Base-by-base conservation (phyloP, 2,329 filamentous ascomycete species). In the Sarocladium strictum region DNA sequence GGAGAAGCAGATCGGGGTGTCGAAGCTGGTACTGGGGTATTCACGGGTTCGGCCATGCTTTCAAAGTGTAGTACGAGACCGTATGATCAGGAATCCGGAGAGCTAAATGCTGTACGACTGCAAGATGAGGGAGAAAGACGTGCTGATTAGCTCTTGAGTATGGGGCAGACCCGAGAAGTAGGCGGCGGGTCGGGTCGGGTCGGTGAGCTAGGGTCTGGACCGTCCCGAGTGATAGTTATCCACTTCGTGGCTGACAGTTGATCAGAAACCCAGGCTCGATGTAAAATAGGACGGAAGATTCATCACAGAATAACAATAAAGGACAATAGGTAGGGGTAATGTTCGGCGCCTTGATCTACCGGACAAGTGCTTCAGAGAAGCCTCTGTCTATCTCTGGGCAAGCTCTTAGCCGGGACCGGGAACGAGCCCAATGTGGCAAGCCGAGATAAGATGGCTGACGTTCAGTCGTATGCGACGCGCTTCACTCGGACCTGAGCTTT, bases 41-140 rank as follows among this genome's bases (percentile, higher is more conserved):
- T 77, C 24, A 69, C 68, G 41, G 74, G 74, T 61, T 77, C 74
- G 32, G 74, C 74, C 74, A 76, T 77, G 58, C 47, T 60, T 24
- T 29, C n/a, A 4, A 27, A 17, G n/a, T 35, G 29, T 10, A 14
- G 15, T 7, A 4, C 5, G 24, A 21, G 17, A 15, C 7, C n/a
- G 10, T 17, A 12, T 21, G 26, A 3, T 21, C 12, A 51, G n/a
- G 47, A 12, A 24, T n/a, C 3, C 3, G 15, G 12, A 51, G 47
- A 21, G 17, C 12, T n/a, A 6, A n/a, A 6, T 26, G 23, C 35
- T 51, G 47, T 6, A 10, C 17, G 17, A 5, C 6, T 23, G 17
- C 47, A 10, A n/a, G 17, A 23, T 51, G 47, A 51, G 47, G 27
- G 47, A 51, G n/a, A 35, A 51, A 51, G 27, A 33, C 3, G 17